phyloP scores from a whole-genome alignment of 2,329 filamentous ascomycete genomes.

The Pseudophaeomoniella oleicola region DNA sequence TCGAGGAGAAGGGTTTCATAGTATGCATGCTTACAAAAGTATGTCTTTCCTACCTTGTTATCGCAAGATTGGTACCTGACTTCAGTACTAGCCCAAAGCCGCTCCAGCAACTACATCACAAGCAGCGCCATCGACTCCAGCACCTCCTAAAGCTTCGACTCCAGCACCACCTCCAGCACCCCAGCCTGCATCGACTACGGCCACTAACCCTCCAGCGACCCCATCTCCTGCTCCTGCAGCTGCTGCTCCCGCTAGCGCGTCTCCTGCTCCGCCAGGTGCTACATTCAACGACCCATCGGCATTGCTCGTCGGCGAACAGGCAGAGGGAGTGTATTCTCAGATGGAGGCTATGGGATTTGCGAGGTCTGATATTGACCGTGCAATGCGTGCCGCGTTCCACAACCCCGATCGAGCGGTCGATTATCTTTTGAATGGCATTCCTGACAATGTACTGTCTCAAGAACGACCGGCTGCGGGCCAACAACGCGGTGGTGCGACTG shows the following conservation, averaged over 20 bases:
- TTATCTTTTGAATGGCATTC: conserved; percentile 86
- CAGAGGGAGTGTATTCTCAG: conserved; percentile 67
- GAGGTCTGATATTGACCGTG: conserved; percentile 72
- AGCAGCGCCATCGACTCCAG: conserved; percentile 25
- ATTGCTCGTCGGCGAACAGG: conserved; percentile 73
- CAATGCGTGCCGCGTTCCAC: conserved; percentile 91
- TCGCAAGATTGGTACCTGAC: neutral
- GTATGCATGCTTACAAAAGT: conserved; percentile 99
- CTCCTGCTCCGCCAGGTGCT: conserved; percentile 28
- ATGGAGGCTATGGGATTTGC: conserved; percentile 98
- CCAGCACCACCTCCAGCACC: conserved; percentile 30
- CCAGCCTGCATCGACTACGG: conserved; percentile 47
- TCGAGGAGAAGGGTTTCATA: conserved; percentile 98
- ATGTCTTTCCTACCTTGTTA: conserved; percentile 12
- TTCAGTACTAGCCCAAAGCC: conserved; percentile 51
- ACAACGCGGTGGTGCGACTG: conserved; percentile 12
- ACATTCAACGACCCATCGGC: conserved; percentile 59
- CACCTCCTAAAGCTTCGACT: conserved; percentile 18
- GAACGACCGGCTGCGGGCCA: conserved; percentile 33
- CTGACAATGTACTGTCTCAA: conserved; percentile 64
- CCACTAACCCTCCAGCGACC: conserved; percentile 33
- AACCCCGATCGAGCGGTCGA: conserved; percentile 96
- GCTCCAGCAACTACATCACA: conserved; percentile 30
- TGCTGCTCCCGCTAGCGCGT: conserved; percentile 32
- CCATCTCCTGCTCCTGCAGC: conserved; percentile 34